Base-by-base conservation (phyloP, 768 basidiomycete genomes). In the Nevesoporus exiguus region DNA sequence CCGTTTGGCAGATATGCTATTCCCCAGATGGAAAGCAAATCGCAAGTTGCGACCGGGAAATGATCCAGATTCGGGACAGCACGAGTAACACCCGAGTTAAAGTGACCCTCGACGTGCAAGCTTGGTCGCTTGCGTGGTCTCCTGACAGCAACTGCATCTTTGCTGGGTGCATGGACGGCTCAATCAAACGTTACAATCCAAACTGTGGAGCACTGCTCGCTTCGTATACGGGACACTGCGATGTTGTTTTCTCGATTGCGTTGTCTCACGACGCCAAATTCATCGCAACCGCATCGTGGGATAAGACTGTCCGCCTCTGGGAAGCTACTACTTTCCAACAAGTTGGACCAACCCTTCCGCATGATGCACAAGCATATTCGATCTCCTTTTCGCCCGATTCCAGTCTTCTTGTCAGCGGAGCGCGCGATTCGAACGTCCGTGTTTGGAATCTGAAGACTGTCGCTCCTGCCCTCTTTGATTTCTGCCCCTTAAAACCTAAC, bases 301-400 rank as follows among this genome's bases (percentile, higher is more conserved):
- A 70, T 21, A 62, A 47, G 21, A 71, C 68, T 2, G 52, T 68
- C 21, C 58, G 69, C 39, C 48, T 71, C 25, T 71, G 68, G 66
- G 64, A 67, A 37, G 49, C 54, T 0, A 39, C 21, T 21, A 59
- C 65, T 2, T 54, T 59, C 21, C 55, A 58, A 21, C 65, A 56
- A 44, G 29, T 61, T 5, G 62, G 57, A 13, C 61, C 62, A 2
- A 24, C 3, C 15, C 65, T 66, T 39, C 40, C 22, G 34, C 64
- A 66, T 19, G 40, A 54, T 17, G 7, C 43, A 14, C 34, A 33
- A 10, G 47, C 61, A 5, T 31, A 48, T 24, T 57, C 55, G 7
- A 37, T 66, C 40, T 56, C 64, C 0, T 49, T 66, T 30, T 66
- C 64, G 5, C 57, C 60, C 4, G 48, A 55, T 25, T 54, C 57